Evolutionary conservation across 345 rosid species (phyloP), one percentile per base, ranked within the genome.

Genomic region (Brassica juncea): DNA sequence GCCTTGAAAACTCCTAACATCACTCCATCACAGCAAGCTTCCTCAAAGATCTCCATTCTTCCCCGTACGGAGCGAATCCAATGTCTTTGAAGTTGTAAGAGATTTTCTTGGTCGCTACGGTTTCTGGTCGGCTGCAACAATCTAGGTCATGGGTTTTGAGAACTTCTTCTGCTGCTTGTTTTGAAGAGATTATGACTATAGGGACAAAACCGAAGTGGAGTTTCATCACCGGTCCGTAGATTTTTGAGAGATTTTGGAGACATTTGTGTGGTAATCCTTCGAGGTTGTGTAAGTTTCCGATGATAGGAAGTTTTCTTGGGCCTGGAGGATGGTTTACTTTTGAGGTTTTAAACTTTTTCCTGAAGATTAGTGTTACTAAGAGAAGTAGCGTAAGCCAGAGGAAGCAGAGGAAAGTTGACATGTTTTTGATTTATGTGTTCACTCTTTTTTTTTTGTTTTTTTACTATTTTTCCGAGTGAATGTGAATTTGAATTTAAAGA

Each of bases 111-210:
- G 57, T 52, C 2, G 57, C 57, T 52, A 52, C 57, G 57, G 57
- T 52, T n/a, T 52, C 57, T 52, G 57, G 57, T 52, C 57, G 57
- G 57, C 57, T 52, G 57, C 57, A 52, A 52, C 57, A 52, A 52
- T 52, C 57, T 52, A 52, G 57, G 57, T 52, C 57, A n/a, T 52
- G 57, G 21, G 57, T 52, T 52, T 52, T 52, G 57, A 52, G 57
- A n/a, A 52, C 57, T 52, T 52, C 57, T 52, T 52, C 57, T n/a
- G 57, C 57, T 52, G 57, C 57, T 52, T 52, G 57, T 6, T 52
- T n/a, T n/a, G 57, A 52, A 52, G 57, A 52, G 57, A 52, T 52
- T 52, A 52, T n/a, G 57, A 52, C 57, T 3, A 52, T n/a, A 52
- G 57, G 57, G 57, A 52, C 57, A 52, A 52, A 52, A 52, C 57